Base-by-base conservation (phyloP, 129 eudicot species). In the Ambrosia artemisiifolia region DNA sequence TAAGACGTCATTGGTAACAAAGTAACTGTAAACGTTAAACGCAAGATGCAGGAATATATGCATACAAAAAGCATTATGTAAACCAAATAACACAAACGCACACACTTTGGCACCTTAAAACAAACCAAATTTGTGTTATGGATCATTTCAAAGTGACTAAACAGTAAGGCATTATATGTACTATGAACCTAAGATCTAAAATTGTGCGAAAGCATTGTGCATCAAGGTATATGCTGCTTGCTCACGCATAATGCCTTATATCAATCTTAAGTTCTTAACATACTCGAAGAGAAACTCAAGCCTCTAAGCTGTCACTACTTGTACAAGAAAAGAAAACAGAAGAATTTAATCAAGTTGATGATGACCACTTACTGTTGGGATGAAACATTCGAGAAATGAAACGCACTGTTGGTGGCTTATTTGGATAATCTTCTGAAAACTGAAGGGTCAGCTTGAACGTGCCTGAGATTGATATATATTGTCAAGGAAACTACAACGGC, bases 371-470 rank as follows among this genome's bases (percentile, higher is more conserved):
- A 88, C 95, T 88, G 59, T 88, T 88, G 38, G 95, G 95, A 81
- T 88, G 95, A 69, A 88, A 88, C 95, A 88, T 88, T 70, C 95
- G 77, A 46, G 95, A 88, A 68, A 88, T 79, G 79, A 88, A 88
- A 20, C 95, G 95, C 69, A 88, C 90, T 47, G 90, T 85, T 42
- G 95, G 95, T 50, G 95, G 95, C 80, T 87, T 87, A 65, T 87
- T 87, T 34, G 89, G 89, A 71, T 84, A 84, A 66, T 87, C 92
- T 83, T 87, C 92, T 6, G 83, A 67, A 60, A 84, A 87, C 65
- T 88, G 94, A 78, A 88, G 89, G n/a, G 90, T 84, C 84, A 88
- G 83, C 83, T 82, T 88, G 63, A 88, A 88, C 83, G 94, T 82
- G 76, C 94, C 94, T 88, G 78, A 71, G 36, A 69, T 24, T 55